These are phyloP conservation scores for Fusarium sp. DNA, from an alignment of 2,329 filamentous ascomycete genomes.

Conservation along the genomic window DNA sequence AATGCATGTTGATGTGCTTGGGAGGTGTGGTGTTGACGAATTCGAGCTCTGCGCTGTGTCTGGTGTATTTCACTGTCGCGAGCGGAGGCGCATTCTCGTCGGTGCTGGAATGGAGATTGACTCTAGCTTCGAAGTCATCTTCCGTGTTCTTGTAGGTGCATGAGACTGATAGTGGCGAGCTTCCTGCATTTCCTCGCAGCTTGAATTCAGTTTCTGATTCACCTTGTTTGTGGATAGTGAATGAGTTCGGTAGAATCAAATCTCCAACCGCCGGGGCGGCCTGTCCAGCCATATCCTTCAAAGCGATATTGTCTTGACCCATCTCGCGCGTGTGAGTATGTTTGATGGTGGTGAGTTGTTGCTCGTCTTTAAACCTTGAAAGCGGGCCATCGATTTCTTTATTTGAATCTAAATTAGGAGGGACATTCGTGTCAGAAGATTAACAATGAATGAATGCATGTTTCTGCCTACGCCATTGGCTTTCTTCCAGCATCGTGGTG, in stretches of 20 bases:
- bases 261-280: background rate
- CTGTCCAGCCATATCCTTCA: background rate
- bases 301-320: background rate
- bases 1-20: background rate
- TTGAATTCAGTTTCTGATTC: conserved; percentile 4
- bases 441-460: no score
- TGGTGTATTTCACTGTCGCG: background rate
- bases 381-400: background rate
- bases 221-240: conserved; percentile 1
- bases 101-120: background rate
- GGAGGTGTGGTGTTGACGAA: background rate
- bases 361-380: background rate
- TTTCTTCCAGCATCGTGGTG: background rate
- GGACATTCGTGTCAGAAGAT: background rate
- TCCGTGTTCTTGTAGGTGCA: conserved; percentile 1
- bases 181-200: background rate
- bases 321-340: background rate
- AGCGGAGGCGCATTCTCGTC: background rate
- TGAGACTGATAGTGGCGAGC: background rate
- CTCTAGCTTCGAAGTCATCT: conserved; percentile 2
- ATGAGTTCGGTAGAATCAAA: background rate
- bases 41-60: background rate
- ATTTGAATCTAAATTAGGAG: background rate
- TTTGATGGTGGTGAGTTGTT: background rate
- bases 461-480: background rate